Conservation (phyloP, 2,329 filamentous ascomycete species). For the Exophiala phaeomuriformis region DNA sequence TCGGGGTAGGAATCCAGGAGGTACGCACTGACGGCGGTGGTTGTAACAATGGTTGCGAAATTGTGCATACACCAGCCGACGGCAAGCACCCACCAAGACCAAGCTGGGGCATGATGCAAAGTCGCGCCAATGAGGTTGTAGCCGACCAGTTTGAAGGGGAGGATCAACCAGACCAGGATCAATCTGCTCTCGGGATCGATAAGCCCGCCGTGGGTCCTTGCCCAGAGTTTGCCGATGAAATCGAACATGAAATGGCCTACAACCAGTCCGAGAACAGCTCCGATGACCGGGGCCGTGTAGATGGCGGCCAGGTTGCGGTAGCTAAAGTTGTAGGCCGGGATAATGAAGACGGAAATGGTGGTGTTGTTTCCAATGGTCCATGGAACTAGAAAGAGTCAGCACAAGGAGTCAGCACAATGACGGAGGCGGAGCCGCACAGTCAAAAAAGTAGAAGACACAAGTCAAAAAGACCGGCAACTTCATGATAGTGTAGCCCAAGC, state of each 20-base stretch:
- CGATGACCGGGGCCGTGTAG: slow-evolving; percentile 51
- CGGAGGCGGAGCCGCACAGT: slow-evolving; percentile 22
- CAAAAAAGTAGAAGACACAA: slow-evolving; percentile 31
- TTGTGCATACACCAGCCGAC: slow-evolving; percentile 47
- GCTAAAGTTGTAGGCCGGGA: slow-evolving; percentile 44
- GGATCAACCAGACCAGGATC: slow-evolving; percentile 40
- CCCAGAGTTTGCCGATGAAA: slow-evolving; percentile 40
- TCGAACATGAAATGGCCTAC: slow-evolving; percentile 51
- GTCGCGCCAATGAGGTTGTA: slow-evolving; percentile 26
- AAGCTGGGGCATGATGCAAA: slow-evolving; percentile 19
- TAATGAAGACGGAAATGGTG: slow-evolving; percentile 46
- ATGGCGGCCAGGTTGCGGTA: slow-evolving; percentile 45
- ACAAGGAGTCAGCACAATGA: slow-evolving; percentile 35
- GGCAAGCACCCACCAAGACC: slow-evolving; percentile 42
- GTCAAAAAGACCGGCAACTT: slow-evolving; percentile 30
- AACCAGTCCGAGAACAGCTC: slow-evolving; percentile 45
- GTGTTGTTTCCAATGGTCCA: slow-evolving; percentile 49
- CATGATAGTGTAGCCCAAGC: slow-evolving; percentile 35
- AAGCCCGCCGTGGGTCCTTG: slow-evolving; percentile 41
- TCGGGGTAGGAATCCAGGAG: slow-evolving; percentile 48
- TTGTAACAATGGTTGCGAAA: slow-evolving; percentile 50
- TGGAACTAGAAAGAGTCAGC: slow-evolving; percentile 35
- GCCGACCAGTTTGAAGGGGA: slow-evolving; percentile 43
- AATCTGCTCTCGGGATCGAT: slow-evolving; percentile 53
- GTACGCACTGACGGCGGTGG: slow-evolving; percentile 46